These are phyloP conservation scores for Chenopodium suecicum DNA, from an alignment of 148 eudicot species.

Conservation along the genomic window DNA sequence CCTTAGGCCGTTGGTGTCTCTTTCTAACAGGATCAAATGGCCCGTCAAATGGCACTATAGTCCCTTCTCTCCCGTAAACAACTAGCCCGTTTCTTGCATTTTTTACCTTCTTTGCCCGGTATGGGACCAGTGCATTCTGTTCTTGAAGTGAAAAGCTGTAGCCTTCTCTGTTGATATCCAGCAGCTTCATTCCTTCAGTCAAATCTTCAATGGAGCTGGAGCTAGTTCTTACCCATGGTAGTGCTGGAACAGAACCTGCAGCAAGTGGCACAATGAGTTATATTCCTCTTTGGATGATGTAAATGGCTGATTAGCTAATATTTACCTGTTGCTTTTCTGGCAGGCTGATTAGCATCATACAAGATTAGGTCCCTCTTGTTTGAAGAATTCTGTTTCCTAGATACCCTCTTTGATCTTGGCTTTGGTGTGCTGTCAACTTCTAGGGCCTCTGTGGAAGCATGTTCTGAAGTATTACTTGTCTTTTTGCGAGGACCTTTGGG, in stretches of 20 bases:
- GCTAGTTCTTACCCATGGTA: conserved; percentile 42
- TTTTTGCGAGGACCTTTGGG: conserved; percentile 29
- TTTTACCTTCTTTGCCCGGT: conserved; percentile 23
- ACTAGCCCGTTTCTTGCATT: conserved; percentile 55
- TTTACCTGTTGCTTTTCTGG: conserved; percentile 30
- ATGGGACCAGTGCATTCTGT: conserved; percentile 34
- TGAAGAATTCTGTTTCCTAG: conserved; percentile 27
- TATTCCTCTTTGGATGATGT: neutral
- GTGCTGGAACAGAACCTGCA: conserved; percentile 52
- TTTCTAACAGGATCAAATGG: conserved; percentile 51
- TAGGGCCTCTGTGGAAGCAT: conserved; percentile 46
- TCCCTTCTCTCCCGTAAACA: conserved; percentile 48
- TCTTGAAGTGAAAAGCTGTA: conserved; percentile 17
- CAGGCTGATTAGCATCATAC: conserved; percentile 21
- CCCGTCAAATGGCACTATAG: conserved; percentile 61
- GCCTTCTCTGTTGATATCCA: conserved; percentile 52
- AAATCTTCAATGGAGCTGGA: conserved; percentile 46
- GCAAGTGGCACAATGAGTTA: conserved; percentile 4
- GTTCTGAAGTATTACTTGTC: conserved; percentile 27
- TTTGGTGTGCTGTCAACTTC: conserved; percentile 34
- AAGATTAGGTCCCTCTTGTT: conserved; percentile 28
- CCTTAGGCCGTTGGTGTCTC: conserved; percentile 68
- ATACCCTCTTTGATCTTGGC: conserved; percentile 49
- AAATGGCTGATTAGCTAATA: neutral
- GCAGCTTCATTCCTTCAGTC: conserved; percentile 39